Base-by-base conservation (phyloP, 441 rosid genomes). In the Populus hybrid region DNA sequence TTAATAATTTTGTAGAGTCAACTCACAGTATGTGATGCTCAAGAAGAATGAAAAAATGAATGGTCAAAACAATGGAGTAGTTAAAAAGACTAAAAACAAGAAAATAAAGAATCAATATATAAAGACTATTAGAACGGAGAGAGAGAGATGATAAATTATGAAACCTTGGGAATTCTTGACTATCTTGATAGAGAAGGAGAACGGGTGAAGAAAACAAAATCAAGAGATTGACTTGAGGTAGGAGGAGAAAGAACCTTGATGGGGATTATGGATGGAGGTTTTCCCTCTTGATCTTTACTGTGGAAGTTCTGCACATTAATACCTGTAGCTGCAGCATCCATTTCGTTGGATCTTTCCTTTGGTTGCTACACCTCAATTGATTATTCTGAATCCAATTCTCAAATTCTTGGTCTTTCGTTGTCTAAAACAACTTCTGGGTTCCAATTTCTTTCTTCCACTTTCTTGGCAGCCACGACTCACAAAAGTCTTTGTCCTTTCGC, bases 201-300 rank as follows among this genome's bases (percentile, higher is more conserved):
- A 70, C 2, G 57, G 54, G 57, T 46, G 57, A 35, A 66, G 71
- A 69, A 57, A 57, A 34, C 36, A 5, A 50, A 77, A 65, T 21
- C 24, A 34, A 66, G 64, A 32, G 67, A 35, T 54, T 16, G 42
- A 24, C 10, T 57, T 0, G 50, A 35, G 74, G 77, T 75, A 70
- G 57, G 6, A 21, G 57, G 57, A 46, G 57, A 32, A 12, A 30
- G 65, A 80, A 86, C 88, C 90, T 83, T 83, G 80, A 77, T 76
- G 77, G 83, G 78, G 78, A 46, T 75, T 74, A 85, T 74, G 38
- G 87, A 61, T 64, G 80, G 73, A 78, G 77, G 38, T 78, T 79
- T 78, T 73, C 73, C 78, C 77, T 75, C 75, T 80, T 79, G 89
- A 79, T 30, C 21, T 72, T 80, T 35, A 82, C 78, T 40, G 50